These are phyloP conservation scores for Triticum turgidum DNA, from an alignment of 176 grass and related monocot genomes.

Conservation along the genomic window DNA sequence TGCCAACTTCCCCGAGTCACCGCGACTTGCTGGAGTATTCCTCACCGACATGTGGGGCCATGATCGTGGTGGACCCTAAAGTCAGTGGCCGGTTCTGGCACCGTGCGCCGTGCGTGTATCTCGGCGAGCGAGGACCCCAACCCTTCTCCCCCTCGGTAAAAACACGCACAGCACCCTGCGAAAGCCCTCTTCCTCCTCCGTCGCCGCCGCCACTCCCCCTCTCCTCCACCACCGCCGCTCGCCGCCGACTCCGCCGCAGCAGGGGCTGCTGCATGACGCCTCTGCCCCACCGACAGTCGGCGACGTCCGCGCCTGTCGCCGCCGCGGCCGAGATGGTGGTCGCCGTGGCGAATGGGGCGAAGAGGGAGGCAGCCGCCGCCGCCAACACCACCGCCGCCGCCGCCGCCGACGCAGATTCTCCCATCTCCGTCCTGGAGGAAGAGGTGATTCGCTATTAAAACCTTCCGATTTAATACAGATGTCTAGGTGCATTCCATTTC, in stretches of 20 bases:
- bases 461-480: background rate
- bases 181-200: background rate
- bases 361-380: conserved; percentile 20
- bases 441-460: conserved; percentile 46
- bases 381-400: conserved; percentile 9
- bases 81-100: background rate
- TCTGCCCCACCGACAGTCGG: background rate
- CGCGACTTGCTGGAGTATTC: rapidly evolving
- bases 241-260: background rate
- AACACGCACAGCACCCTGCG: background rate
- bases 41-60: background rate
- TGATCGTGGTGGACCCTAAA: rapidly evolving
- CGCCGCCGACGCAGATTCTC: conserved; percentile 51
- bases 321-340: conserved; percentile 40
- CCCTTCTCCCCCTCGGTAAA: background rate
- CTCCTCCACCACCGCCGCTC: background rate
- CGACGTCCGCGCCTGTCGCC: background rate
- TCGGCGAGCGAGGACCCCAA: background rate
- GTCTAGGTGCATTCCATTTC: background rate
- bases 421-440: conserved; percentile 84
- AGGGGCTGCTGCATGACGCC: background rate
- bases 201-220: background rate
- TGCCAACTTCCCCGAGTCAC: background rate
- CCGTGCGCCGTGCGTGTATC: background rate
- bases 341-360: conserved; percentile 35